These are phyloP conservation scores for Kregervanrija delftensis DNA, from an alignment of 805 yeast genomes.

Conservation along the genomic window DNA sequence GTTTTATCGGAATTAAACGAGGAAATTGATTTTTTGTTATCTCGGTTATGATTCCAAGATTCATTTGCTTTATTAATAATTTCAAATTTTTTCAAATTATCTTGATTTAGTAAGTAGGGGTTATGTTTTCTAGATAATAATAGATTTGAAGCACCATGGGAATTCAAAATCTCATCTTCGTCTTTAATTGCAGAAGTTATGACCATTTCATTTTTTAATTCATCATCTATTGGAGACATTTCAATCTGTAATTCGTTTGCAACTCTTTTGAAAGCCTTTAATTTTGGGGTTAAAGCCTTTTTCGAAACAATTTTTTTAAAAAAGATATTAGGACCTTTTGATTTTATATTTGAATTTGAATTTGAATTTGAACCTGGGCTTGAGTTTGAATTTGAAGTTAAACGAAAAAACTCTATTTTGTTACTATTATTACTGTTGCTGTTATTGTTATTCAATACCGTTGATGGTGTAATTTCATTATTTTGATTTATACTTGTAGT, in stretches of 20 bases:
- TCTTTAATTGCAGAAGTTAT: conserved; percentile 27
- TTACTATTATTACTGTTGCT: neutral
- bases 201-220: conserved; percentile 29
- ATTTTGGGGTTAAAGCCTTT: conserved; percentile 26
- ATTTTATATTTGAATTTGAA: neutral
- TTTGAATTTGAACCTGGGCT: conserved; percentile 3
- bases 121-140: conserved; percentile 3
- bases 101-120: conserved; percentile 9
- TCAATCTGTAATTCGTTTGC: conserved; percentile 29
- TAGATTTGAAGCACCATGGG: conserved; percentile 9
- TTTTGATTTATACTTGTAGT: neutral
- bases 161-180: conserved; percentile 20
- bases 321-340: conserved; percentile 9
- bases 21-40: conserved; percentile 9
- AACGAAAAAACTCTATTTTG: neutral
- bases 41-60: conserved; percentile 27
- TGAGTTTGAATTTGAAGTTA: neutral
- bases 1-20: conserved; percentile 9
- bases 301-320: conserved; percentile 26
- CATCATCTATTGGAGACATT: conserved; percentile 28
- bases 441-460: no score
- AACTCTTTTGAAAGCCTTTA: conserved; percentile 29
- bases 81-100: conserved; percentile 25
- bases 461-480: neutral
- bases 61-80: conserved; percentile 30